A percentile compares a stretch with the other conserved stretches of the same genome.
phyloP scores from a whole-genome alignment of 768 basidiomycete genomes.

The Tylopilus plumbeoviolaceoides region DNA sequence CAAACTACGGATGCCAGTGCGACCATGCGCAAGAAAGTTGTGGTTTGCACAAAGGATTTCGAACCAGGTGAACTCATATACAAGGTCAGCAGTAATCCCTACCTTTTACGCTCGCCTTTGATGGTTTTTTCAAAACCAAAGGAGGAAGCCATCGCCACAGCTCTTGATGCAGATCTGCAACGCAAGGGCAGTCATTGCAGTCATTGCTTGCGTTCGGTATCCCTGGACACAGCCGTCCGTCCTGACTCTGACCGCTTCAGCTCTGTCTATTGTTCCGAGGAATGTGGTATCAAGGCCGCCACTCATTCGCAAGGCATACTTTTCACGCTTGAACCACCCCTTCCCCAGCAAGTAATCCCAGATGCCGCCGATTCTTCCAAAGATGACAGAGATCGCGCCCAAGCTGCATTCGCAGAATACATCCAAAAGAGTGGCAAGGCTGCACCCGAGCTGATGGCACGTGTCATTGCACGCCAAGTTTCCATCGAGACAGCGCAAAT shows the following conservation, averaged over 20 bases:
- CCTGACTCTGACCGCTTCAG: constrained; percentile 49
- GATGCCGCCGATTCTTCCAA: constrained; percentile 30
- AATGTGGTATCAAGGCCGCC: constrained; percentile 54
- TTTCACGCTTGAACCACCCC: constrained; percentile 60
- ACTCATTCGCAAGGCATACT: constrained; percentile 64
- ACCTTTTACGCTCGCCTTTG: not conserved
- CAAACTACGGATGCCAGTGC: constrained; percentile 7
- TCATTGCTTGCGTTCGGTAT: constrained; percentile 63
- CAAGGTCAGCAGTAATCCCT: constrained; percentile 41
- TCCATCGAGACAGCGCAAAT: constrained; percentile 60
- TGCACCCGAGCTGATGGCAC: constrained; percentile 57
- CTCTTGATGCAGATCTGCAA: constrained; percentile 69
- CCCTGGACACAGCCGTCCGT: constrained; percentile 41
- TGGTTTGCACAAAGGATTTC: constrained; percentile 66
- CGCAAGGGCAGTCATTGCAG: constrained; percentile 65
- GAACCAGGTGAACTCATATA: constrained; percentile 72
- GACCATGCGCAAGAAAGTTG: constrained; percentile 43
- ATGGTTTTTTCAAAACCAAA: constrained; percentile 28
- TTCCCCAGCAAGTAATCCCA: constrained; percentile 44
- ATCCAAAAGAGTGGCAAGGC: constrained; percentile 46
- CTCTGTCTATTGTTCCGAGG: constrained; percentile 70
- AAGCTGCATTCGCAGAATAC: constrained; percentile 53
- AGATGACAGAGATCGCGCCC: constrained; percentile 53
- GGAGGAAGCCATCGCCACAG: constrained; percentile 73
- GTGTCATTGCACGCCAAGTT: constrained; percentile 72